Base-by-base conservation (phyloP, 768 basidiomycete species). In the Suillus tomentosus region DNA sequence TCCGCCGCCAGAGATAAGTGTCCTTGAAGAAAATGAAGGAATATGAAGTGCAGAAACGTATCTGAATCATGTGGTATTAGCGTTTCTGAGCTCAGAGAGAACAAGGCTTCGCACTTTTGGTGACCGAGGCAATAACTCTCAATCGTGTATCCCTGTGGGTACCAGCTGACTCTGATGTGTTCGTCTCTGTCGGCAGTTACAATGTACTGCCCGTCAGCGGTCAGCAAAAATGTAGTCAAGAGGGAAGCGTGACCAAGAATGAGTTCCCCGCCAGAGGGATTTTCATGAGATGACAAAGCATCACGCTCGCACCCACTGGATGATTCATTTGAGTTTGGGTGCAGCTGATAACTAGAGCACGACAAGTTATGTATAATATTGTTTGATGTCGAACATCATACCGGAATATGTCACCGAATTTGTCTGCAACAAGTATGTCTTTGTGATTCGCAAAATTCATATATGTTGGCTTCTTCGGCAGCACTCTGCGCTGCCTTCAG, bases 141-240 rank as follows among this genome's bases (percentile, higher is more conserved):
- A 66, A 98, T 91, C 51, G 84, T 84, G 68, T 89, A 91, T 19
- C 95, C 92, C 61, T 90, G 81, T 0, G 97, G 97, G 71, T 84
- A 99, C 85, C 92, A 86, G 70, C 92, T 95, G 17, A 96, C 84
- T 61, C 97, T 83, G 59, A 99, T 90, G 72, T 99, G 97, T 73
- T 99, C 97, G 71, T 99, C 97, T 53, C 97, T 80, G 72, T 99
- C 97, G 0, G 94, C 90, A 0, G 95, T 94, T 67, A 98, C 83
- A 70, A 99, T 88, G 71, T 83, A 88, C 60, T 81, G 82, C 68
- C 89, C 87, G 70, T 92, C 88, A 0, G 76, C 73, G 0, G 88
- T 84, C 62, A 96, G 84, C 51, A 89, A 70, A 74, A 91, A 89
- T 1, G 83, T 76, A 13, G 90, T 96, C 63, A 99, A 76, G 48